Evolutionary conservation across 177 flowering plant genomes (phyloP), one percentile per base, ranked within the genome.

Genomic region (Telopea speciosissima): DNA sequence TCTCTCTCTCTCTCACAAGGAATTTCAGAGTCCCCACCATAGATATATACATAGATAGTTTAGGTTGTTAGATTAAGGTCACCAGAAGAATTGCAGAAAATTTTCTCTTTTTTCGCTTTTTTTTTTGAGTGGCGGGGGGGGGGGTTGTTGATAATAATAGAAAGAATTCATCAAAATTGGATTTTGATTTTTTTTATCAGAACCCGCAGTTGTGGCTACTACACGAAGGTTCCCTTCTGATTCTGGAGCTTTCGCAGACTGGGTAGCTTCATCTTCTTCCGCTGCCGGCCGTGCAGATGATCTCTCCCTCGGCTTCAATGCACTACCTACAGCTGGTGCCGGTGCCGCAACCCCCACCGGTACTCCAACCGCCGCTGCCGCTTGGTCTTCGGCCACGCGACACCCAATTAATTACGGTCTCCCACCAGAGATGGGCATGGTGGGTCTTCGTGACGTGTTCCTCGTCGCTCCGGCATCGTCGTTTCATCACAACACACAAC

Each of bases 231-330:
- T 83, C 42, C 69, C 82, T 25, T 85, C 92, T 33, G 90, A 89
- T 68, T 76, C 92, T 5, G 97, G 93, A 59, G 92, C 87, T 52
- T 87, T 88, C 68, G 88, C 92, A 16, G 92, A 88, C 73, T 91
- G 97, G 94, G 86, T 84, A 13, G 73, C 90, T 58, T 79, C 89
- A 0, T 79, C 89, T 45, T 75, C 89, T 36, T 40, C 87, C 81
- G n/a, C 31, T 28, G 31, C 31, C 31, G 76, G 81, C 62, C 75
- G 80, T 25, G 80, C 78, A 19, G 89, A 87, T 65, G 94, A 86
- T 69, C 91, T 91, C 63, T 88, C 91, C 60, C 86, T 90, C 69
- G 91, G 91, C 58, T 91, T 88, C 84, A 88, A 85, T 83, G 92
- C 88, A 61, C 88, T 77, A 24, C 79, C 56, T 33, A 52, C 62